phyloP scores from a whole-genome alignment of 2,329 filamentous ascomycete genomes.

The Rhexocercosporidium sp. region DNA sequence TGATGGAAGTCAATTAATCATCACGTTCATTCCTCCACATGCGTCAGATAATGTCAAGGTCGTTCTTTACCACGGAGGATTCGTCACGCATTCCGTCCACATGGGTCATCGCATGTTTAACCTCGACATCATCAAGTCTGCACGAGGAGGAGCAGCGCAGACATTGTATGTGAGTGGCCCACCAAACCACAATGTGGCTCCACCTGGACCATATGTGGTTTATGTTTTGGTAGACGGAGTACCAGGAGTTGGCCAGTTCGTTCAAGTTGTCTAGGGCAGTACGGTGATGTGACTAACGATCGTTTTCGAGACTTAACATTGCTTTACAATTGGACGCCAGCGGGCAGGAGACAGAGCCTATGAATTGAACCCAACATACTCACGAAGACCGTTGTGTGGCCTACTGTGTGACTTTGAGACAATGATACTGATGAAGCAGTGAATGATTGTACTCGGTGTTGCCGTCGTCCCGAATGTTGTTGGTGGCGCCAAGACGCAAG shows the following conservation, averaged over 20 bases:
- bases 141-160: constrained; percentile 47
- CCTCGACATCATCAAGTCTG: constrained; percentile 55
- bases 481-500: constrained; percentile 25
- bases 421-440: not conserved
- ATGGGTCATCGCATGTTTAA: constrained; percentile 65
- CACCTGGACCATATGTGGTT: constrained; percentile 64
- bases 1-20: constrained; percentile 50
- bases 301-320: constrained; percentile 1
- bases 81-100: constrained; percentile 64
- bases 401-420: not conserved
- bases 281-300: constrained; percentile 9
- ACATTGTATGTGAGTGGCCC: constrained; percentile 59
- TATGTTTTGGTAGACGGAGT: constrained; percentile 54
- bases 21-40: constrained; percentile 52
- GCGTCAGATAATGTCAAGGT: constrained; percentile 53
- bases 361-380: constrained; percentile 7
- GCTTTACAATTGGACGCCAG: not conserved
- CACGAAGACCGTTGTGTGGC: not conserved
- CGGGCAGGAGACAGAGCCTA: not conserved
- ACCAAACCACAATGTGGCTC: constrained; percentile 58
- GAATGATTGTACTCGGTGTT: not conserved
- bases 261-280: constrained; percentile 28
- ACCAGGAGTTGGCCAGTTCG: constrained; percentile 41
- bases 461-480: not conserved
- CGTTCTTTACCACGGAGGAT: constrained; percentile 62